Evolutionary conservation across 108 stramenopile species (phyloP).

Genomic region (Nitzschia sp.): DNA sequence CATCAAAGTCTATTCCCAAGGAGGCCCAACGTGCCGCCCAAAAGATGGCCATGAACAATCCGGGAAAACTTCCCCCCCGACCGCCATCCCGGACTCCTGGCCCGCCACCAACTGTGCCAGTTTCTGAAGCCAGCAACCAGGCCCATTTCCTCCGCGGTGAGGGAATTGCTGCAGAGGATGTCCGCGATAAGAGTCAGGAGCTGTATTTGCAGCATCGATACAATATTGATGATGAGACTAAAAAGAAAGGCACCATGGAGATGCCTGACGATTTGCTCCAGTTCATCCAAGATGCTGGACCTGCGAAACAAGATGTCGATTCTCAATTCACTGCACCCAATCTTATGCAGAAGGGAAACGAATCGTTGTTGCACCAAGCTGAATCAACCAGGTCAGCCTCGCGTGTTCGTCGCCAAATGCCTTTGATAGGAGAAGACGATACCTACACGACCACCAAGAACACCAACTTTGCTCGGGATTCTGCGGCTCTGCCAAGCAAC

Average conservation of each 20-base stretch:
- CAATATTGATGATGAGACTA: constrained; percentile 7
- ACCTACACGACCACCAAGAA: constrained; percentile 36
- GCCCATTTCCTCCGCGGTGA: constrained; percentile 31
- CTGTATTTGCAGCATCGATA: constrained; percentile 24
- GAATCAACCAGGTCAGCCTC: constrained; percentile 20
- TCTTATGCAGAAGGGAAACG: constrained; percentile 27
- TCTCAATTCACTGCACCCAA: constrained; percentile 29
- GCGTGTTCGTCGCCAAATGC: constrained; percentile 30
- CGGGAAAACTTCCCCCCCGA: constrained; percentile 8
- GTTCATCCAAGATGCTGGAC: constrained; percentile 43
- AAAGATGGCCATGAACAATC: neutral
- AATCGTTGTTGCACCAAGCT: constrained; percentile 14
- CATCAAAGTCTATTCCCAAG: constrained; percentile 32
- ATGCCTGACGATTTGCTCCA: constrained; percentile 46
- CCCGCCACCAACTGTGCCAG: neutral
- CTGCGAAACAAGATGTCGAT: constrained; percentile 27
- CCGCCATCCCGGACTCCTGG: neutral
- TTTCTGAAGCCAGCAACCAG: constrained; percentile 15
- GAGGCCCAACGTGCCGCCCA: constrained; percentile 17
- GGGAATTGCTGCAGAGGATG: constrained; percentile 28
- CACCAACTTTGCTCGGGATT: constrained; percentile 31
- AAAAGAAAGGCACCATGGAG: constrained; percentile 16
- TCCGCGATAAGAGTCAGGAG: constrained; percentile 37
- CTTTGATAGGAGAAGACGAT: constrained; percentile 35
- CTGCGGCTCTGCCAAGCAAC: neutral